Percentiles rank a stretch among this genome's conserved stretches.
These are phyloP conservation scores for Clarireedia paspali DNA, from an alignment of 2,329 filamentous ascomycete species.

Conservation along the genomic window DNA sequence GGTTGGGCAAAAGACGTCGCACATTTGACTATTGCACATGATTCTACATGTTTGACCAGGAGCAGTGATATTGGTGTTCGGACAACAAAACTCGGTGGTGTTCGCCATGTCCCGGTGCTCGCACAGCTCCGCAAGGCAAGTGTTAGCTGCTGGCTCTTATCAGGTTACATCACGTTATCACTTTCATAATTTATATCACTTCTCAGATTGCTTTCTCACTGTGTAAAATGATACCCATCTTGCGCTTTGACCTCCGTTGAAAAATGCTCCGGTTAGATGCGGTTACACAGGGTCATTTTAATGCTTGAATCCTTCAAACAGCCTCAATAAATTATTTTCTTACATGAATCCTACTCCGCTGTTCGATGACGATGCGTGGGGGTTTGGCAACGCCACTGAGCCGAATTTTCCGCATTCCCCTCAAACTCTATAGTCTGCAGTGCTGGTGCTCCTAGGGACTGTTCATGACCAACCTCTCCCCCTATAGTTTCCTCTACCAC, in stretches of 20 bases:
- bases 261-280: constrained; percentile 2
- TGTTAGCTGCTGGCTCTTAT: not conserved
- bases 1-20: too few relatives aligned
- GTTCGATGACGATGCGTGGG: constrained; percentile 8
- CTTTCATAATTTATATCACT: not conserved
- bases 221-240: not conserved
- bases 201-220: not conserved
- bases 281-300: constrained; percentile 1
- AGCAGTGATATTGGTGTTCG: too few relatives aligned
- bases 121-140: too few relatives aligned
- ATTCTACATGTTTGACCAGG: too few relatives aligned
- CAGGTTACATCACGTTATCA: not conserved
- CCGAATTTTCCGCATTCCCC: too few relatives aligned
- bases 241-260: not conserved
- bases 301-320: not conserved
- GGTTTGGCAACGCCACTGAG: not conserved
- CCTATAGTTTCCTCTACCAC: constrained; percentile 23
- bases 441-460: not conserved
- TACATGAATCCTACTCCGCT: constrained; percentile 7
- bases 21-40: too few relatives aligned
- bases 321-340: constrained; percentile 3
- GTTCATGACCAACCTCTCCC: constrained; percentile 20
- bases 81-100: too few relatives aligned
- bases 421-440: too few relatives aligned
- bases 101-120: too few relatives aligned